phyloP scores from a whole-genome alignment of 257 asterid genomes.

The Haberlea rhodopensis region DNA sequence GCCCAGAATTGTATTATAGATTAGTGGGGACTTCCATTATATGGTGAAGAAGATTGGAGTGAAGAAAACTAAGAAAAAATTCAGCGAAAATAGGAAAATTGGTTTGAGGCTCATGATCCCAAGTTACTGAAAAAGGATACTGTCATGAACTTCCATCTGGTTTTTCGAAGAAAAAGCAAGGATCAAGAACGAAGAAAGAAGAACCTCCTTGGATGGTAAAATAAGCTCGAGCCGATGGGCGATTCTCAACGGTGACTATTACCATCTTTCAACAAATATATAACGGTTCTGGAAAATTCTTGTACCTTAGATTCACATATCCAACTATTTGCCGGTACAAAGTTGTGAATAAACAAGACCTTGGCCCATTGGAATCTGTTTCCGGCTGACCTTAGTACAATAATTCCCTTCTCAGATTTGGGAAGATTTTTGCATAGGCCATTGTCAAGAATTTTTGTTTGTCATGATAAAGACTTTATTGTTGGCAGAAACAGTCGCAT shows the following conservation, averaged over 20 bases:
- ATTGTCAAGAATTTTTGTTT: conserved; percentile 21
- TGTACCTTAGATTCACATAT: conserved; percentile 33
- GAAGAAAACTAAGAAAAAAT: conserved; percentile 26
- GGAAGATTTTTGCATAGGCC: conserved; percentile 24
- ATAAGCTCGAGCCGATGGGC: conserved; percentile 14
- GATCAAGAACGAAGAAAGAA: conserved; percentile 17
- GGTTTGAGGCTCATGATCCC: conserved; percentile 13
- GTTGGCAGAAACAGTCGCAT: conserved; percentile 22
- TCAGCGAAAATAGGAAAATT: conserved; percentile 26
- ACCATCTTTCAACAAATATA: conserved; percentile 20
- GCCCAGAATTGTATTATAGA: conserved; percentile 34
- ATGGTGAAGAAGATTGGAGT: conserved; percentile 31
- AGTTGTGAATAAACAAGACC: conserved; percentile 41
- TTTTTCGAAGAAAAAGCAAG: conserved; percentile 20
- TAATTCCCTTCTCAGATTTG: conserved; percentile 9
- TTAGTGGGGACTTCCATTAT: conserved; percentile 27
- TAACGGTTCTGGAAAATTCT: conserved; percentile 32
- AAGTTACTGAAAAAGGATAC: conserved; percentile 16
- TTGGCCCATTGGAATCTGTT: conserved; percentile 19
- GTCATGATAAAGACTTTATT: conserved; percentile 14
- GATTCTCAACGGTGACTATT: conserved; percentile 19
- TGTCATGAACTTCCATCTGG: conserved; percentile 15
- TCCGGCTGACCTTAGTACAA: conserved; percentile 13
- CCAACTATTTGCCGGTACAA: conserved; percentile 24
- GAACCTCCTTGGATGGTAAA: conserved; percentile 19